phyloP scores from a whole-genome alignment of 176 grass and related monocot genomes.

The Otatea glauca region DNA sequence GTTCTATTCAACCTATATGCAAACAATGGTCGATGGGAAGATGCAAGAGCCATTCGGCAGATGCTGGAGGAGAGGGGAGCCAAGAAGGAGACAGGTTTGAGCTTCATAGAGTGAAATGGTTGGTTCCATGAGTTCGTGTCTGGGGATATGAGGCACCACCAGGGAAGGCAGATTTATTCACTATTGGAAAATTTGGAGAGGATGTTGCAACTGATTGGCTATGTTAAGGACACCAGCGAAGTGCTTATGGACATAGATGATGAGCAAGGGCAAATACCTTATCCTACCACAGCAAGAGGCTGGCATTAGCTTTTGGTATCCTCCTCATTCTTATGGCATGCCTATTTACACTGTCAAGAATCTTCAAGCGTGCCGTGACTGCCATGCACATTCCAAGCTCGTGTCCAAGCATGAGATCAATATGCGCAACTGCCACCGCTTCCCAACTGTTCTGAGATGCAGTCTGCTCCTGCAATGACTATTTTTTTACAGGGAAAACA shows the following conservation, averaged over 20 bases:
- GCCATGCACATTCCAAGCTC: conserved; percentile 42
- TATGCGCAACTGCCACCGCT: not conserved
- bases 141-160: conserved; percentile 20
- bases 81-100: conserved; percentile 59
- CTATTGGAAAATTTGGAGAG: conserved; percentile 29
- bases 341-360: conserved; percentile 50
- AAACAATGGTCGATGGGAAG: conserved; percentile 53
- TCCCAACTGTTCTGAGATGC: not conserved
- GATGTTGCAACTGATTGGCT: conserved; percentile 37
- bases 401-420: conserved; percentile 54
- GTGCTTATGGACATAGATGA: conserved; percentile 44
- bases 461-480: not conserved
- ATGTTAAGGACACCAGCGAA: conserved; percentile 50
- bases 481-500: too few relatives aligned
- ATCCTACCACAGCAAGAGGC: conserved; percentile 41
- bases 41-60: conserved; percentile 48
- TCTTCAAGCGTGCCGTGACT: conserved; percentile 42
- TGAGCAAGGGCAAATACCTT: conserved; percentile 39
- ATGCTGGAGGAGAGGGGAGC: conserved; percentile 58
- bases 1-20: conserved; percentile 66
- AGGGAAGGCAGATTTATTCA: conserved; percentile 32
- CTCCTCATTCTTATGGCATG: conserved; percentile 23
- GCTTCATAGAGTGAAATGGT: conserved; percentile 61
- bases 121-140: conserved; percentile 41
- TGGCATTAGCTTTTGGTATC: conserved; percentile 51